Conservation (phyloP, 352 stramenopile species). For the Globisporangium barbulae region DNA sequence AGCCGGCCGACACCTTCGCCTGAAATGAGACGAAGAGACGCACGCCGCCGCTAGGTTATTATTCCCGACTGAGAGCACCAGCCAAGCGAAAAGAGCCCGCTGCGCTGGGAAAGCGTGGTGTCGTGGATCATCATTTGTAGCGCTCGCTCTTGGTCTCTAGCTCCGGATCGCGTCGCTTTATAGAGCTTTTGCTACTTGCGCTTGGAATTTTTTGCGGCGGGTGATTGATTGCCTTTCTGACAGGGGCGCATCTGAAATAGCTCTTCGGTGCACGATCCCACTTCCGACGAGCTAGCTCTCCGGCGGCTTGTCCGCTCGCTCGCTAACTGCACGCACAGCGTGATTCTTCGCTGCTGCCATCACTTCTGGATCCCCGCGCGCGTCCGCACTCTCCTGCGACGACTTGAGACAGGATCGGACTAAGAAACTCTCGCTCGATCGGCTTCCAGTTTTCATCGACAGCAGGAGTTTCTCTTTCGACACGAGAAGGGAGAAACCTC, state of each 20-base stretch:
- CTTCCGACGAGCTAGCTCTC: background rate
- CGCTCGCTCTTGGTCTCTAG: background rate
- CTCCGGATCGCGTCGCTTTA: slow-evolving; percentile 7
- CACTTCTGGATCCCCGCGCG: slow-evolving; percentile 2
- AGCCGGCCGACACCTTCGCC: background rate
- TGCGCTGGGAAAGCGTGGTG: background rate
- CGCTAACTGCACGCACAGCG: background rate
- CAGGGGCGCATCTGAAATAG: slow-evolving; percentile 3
- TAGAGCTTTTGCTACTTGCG: background rate
- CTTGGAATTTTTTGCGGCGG: background rate
- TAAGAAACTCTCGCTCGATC: no score
- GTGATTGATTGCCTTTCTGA: background rate
- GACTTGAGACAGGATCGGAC: slow-evolving; percentile 1
- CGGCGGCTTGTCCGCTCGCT: background rate
- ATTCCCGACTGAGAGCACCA: background rate
- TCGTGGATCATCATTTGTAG: background rate
- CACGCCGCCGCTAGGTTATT: background rate
- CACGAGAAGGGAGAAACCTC: background rate
- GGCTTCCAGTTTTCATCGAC: background rate
- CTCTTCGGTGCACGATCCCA: slow-evolving; percentile 4
- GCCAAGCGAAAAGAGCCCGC: background rate
- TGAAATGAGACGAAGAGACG: background rate
- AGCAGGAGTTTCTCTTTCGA: slow-evolving; percentile 6
- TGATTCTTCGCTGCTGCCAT: background rate
- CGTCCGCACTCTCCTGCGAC: background rate